A percentile compares a stretch with the other conserved stretches of the same genome.
phyloP scores from a whole-genome alignment of 345 rosid species.

The Chamaenerion angustifolium region DNA sequence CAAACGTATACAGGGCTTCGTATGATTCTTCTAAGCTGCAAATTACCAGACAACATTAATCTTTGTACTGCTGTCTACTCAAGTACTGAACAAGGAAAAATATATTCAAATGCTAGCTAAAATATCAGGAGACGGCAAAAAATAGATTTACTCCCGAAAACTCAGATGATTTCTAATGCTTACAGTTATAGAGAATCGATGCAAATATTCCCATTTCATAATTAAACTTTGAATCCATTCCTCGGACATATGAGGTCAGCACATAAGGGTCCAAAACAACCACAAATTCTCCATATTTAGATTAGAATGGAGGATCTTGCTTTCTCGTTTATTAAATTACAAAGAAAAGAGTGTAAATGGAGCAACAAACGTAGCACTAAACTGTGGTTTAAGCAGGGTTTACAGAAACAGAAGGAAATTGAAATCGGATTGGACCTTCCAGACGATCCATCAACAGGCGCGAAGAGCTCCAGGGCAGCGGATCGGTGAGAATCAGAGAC shows the following conservation, averaged over 20 bases:
- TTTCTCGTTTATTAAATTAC: too few relatives aligned
- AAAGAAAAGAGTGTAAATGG: too few relatives aligned
- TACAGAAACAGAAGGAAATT: neutral
- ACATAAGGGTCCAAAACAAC: too few relatives aligned
- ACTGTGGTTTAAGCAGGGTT: neutral
- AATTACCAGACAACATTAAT: neutral
- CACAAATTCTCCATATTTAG: too few relatives aligned
- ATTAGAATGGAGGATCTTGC: too few relatives aligned
- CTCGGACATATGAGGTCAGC: too few relatives aligned
- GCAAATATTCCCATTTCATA: too few relatives aligned
- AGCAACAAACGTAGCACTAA: neutral
- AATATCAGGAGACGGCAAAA: neutral
- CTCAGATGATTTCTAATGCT: too few relatives aligned
- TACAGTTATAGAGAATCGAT: too few relatives aligned
- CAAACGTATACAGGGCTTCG: slow-evolving; percentile 65
- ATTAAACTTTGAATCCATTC: too few relatives aligned
- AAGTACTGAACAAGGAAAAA: neutral
- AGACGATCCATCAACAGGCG: slow-evolving; percentile 46
- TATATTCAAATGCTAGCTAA: neutral
- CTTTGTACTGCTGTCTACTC: neutral
- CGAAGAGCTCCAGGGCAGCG: slow-evolving; percentile 63
- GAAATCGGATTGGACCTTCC: slow-evolving; percentile 31
- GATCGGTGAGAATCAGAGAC: slow-evolving; percentile 87
- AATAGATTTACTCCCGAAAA: too few relatives aligned
- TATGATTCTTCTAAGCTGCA: slow-evolving; percentile 67